Percentiles rank a stretch among this genome's conserved stretches.
phyloP scores from a whole-genome alignment of 768 basidiomycete species.

The Favolaschia claudopus region DNA sequence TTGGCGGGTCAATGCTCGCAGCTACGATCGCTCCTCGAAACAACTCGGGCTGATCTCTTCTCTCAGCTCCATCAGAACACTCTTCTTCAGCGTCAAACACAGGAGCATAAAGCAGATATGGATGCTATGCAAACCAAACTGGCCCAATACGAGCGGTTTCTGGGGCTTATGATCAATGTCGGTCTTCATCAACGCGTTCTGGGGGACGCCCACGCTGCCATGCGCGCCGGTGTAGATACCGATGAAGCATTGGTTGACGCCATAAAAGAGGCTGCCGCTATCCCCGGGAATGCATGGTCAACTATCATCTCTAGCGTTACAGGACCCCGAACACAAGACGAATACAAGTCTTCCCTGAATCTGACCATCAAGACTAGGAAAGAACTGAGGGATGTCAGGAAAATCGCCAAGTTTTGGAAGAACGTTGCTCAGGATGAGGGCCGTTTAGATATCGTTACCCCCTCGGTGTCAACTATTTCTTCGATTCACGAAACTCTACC shows the following conservation, averaged over 20 bases:
- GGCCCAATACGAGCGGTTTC: conserved; percentile 25
- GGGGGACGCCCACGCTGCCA: conserved; percentile 37
- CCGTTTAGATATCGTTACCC: conserved; percentile 41
- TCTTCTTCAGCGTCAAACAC: conserved; percentile 16
- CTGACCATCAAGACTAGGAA: conserved; percentile 52
- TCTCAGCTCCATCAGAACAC: conserved; percentile 22
- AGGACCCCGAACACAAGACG: conserved; percentile 45
- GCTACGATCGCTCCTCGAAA: conserved; percentile 19
- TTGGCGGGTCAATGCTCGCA: conserved; percentile 10
- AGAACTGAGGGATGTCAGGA: conserved; percentile 52
- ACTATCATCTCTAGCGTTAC: conserved; percentile 42
- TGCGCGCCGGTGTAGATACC: conserved; percentile 41
- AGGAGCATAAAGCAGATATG: conserved; percentile 25
- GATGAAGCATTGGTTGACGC: conserved; percentile 54
- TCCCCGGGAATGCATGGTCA: conserved; percentile 49
- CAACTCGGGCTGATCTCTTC: conserved; percentile 22
- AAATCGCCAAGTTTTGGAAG: conserved; percentile 56
- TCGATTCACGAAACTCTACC: conserved; percentile 43
- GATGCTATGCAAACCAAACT: conserved; percentile 27
- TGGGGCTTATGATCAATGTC: conserved; percentile 43
- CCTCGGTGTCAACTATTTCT: conserved; percentile 49
- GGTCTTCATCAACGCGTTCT: conserved; percentile 44
- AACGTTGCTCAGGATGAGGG: conserved; percentile 43
- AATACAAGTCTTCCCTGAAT: conserved; percentile 55
- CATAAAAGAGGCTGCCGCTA: conserved; percentile 50